Evolutionary conservation across 805 yeast genomes (phyloP).

Genomic region (Kazachstania viticola): DNA sequence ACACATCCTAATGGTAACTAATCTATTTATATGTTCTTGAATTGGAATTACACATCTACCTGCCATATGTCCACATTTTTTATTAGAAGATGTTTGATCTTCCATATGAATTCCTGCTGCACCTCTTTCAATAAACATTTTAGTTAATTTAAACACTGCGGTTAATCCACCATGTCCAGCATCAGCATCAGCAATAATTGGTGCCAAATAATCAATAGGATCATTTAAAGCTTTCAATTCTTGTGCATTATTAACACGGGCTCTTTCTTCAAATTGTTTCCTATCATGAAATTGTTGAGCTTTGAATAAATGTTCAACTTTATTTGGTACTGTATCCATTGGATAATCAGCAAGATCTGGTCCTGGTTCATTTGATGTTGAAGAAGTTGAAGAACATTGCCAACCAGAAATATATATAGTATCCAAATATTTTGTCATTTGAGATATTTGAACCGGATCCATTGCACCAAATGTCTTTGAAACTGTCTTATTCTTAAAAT

Average conservation of each 20-base stretch:
- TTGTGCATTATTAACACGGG: conserved; percentile 39
- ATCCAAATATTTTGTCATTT: conserved; percentile 93
- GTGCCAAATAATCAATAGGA: conserved; percentile 80
- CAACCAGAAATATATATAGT: conserved; percentile 92
- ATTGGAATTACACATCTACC: conserved; percentile 96
- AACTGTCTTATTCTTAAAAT: conserved; percentile 48
- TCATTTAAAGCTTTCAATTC: conserved; percentile 60
- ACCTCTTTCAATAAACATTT: conserved; percentile 93
- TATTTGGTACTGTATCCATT: conserved; percentile 96
- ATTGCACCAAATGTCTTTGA: conserved; percentile 92
- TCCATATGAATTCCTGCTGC: conserved; percentile 98
- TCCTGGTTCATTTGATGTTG: conserved; percentile 94
- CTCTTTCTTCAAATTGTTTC: conserved; percentile 83
- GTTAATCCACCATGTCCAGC: conserved; percentile 99
- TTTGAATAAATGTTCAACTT: conserved; percentile 92
- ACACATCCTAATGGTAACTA: conserved; percentile 86
- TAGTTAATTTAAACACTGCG: conserved; percentile 89
- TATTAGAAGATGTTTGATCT: conserved; percentile 98
- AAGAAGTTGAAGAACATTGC: conserved; percentile 98
- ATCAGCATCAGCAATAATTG: conserved; percentile 95
- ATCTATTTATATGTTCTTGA: conserved; percentile 92
- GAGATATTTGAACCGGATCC: conserved; percentile 91
- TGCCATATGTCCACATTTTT: conserved; percentile 98
- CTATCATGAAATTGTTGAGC: conserved; percentile 97
- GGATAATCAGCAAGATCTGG: conserved; percentile 99